phyloP scores from a whole-genome alignment of 495 filamentous ascomycete species.

The Chaetomium fimeti region DNA sequence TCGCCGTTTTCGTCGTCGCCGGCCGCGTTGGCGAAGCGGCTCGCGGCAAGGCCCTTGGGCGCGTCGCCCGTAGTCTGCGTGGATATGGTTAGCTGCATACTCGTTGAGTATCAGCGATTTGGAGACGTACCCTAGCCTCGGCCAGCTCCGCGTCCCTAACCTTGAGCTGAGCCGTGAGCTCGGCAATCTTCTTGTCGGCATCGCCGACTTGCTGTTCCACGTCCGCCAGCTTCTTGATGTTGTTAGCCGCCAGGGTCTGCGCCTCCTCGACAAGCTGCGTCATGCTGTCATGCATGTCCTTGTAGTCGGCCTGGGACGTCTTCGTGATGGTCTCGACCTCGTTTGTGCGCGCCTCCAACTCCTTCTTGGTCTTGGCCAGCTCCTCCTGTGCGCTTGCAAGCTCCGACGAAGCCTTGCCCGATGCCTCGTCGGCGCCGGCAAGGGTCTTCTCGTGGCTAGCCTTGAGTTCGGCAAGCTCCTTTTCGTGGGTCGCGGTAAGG shows the following conservation, averaged over 20 bases:
- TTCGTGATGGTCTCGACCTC: conserved; percentile 45
- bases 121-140: conserved; percentile 48
- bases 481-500: conserved; percentile 26
- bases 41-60: conserved; percentile 46
- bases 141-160: conserved; percentile 56
- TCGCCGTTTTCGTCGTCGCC: conserved; percentile 28
- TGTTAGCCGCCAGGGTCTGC: conserved; percentile 41
- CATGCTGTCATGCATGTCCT: conserved; percentile 57
- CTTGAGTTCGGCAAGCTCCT: conserved; percentile 35
- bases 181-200: conserved; percentile 44
- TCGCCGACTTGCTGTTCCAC: conserved; percentile 25
- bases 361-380: conserved; percentile 42
- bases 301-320: conserved; percentile 53
- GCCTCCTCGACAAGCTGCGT: conserved; percentile 51
- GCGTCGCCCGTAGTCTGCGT: conserved; percentile 35
- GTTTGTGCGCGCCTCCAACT: conserved; percentile 46
- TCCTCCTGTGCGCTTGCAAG: conserved; percentile 40
- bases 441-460: conserved; percentile 39
- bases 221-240: conserved; percentile 34
- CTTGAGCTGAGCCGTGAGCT: conserved; percentile 49
- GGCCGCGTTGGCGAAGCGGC: conserved; percentile 42
- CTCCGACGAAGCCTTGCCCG: conserved; percentile 39
- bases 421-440: conserved; percentile 29
- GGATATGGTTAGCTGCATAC: background rate
- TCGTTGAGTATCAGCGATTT: background rate